Evolutionary conservation across 108 stramenopile species (phyloP).

Genomic region (Cyclotella choctawhatcheeana): DNA sequence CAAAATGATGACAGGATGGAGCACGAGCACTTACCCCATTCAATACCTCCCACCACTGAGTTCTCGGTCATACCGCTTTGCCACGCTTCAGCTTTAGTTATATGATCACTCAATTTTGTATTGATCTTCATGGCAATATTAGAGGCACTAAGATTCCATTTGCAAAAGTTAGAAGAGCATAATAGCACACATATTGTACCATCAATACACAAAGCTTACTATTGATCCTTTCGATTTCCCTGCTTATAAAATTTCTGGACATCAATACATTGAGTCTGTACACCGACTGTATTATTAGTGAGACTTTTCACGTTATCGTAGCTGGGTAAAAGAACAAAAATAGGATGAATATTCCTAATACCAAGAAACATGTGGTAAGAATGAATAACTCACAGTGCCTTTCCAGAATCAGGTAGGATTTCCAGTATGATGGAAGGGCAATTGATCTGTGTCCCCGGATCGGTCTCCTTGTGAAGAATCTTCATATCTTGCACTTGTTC

Average conservation of each 20-base stretch:
- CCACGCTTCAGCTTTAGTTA: conserved; percentile 29
- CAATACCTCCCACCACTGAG: conserved; percentile 10
- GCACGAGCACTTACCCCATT: conserved; percentile 23
- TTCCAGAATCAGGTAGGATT: conserved; percentile 17
- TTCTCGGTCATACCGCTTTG: conserved; percentile 4
- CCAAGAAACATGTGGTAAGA: neutral
- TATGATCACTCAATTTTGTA: conserved; percentile 25
- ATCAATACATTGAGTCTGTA: conserved; percentile 26
- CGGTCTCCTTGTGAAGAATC: conserved; percentile 7
- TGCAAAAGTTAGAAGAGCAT: neutral
- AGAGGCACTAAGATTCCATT: conserved; percentile 16
- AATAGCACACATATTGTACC: neutral
- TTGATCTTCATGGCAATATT: conserved; percentile 41
- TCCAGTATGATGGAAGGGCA: conserved; percentile 24
- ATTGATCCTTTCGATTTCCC: conserved; percentile 33
- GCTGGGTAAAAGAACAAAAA: neutral
- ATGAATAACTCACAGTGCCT: conserved; percentile 25
- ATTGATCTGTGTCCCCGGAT: conserved; percentile 9
- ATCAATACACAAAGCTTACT: conserved; percentile 9
- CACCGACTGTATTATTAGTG: conserved; percentile 10
- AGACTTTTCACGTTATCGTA: conserved; percentile 26
- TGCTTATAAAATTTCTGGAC: conserved; percentile 14
- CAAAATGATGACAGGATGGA: neutral
- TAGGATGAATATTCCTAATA: neutral
- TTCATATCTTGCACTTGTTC: neutral